Evolutionary conservation across 2,329 filamentous ascomycete species (phyloP), one percentile per base, ranked within the genome.

Genomic region (Dactylellina drechsleri): DNA sequence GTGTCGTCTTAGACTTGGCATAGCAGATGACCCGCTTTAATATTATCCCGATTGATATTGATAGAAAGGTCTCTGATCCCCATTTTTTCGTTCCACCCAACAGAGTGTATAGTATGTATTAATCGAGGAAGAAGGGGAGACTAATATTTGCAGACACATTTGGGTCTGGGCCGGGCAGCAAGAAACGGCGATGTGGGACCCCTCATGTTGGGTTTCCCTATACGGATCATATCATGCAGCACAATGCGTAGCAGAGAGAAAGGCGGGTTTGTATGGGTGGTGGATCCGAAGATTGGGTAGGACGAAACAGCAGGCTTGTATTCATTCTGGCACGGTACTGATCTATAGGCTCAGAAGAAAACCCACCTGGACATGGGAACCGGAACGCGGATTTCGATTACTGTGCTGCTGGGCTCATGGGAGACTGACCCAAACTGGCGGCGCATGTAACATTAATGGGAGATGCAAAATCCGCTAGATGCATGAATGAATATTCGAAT

Each of bases 281-380:
- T 66, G 68, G 60, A 66, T 66, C 61, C 61, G 68, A 73, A 66
- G 68, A 65, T 65, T 71, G 66, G 53, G 66, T 71, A 65, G 66
- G 58, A 71, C 66, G 66, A 71, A 71, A 71, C 66, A 71, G 16
- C 45, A 53, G 60, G 47, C 45, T 59, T 36, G 54, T 40, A 53
- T 52, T 15, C n/a, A 26, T 56, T 56, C 40, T 40, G 52, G 53
- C 62, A 66, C 61, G 68, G 68, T 73, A 73, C 61, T 18, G 41
- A 61, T 60, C 18, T 54, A 60, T 66, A 66, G 60, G 68, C 52
- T 41, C 47, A 56, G 23, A 28, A 52, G 8, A n/a, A 57, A 23
- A 43, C 36, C 54, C 20, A 53, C 40, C 49, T 20, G 50, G 54
- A 73, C 36, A 18, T 43, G 66, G 43, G 43, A 65, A 15, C 60